phyloP scores from a whole-genome alignment of 495 filamentous ascomycete genomes.

The Cetradonia linearis region DNA sequence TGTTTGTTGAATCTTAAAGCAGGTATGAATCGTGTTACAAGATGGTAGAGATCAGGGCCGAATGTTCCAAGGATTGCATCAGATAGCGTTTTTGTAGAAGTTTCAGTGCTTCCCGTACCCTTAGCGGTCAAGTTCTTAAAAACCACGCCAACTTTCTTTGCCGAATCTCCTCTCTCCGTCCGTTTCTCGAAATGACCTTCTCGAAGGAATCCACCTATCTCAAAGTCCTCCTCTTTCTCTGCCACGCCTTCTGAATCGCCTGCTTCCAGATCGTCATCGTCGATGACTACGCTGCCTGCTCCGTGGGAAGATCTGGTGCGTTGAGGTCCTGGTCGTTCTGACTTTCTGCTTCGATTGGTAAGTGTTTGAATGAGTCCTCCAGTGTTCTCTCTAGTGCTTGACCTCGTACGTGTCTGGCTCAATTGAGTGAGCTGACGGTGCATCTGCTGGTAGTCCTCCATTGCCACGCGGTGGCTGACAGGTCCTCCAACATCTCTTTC shows the following conservation, averaged over 20 bases:
- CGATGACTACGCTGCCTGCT: neutral
- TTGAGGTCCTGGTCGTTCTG: constrained; percentile 6
- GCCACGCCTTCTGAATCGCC: constrained; percentile 28
- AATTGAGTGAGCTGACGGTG: constrained; percentile 52
- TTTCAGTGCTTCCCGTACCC: constrained; percentile 55
- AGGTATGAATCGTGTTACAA: constrained; percentile 57
- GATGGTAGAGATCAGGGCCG: constrained; percentile 67
- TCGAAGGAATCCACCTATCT: constrained; percentile 62
- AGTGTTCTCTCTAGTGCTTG: constrained; percentile 25
- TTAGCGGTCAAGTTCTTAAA: constrained; percentile 73
- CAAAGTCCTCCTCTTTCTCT: constrained; percentile 49
- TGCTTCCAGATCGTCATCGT: constrained; percentile 21
- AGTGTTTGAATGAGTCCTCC: constrained; percentile 18
- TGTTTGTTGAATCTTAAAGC: constrained; percentile 44
- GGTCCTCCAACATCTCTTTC: constrained; percentile 57
- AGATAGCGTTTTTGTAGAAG: constrained; percentile 64
- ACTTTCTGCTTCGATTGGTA: constrained; percentile 21
- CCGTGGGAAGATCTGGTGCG: constrained; percentile 4
- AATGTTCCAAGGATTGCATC: constrained; percentile 75
- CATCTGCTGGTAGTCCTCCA: constrained; percentile 63
- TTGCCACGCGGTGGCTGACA: constrained; percentile 51
- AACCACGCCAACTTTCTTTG: constrained; percentile 76
- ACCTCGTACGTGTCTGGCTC: constrained; percentile 43
- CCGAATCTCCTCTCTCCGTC: constrained; percentile 51
- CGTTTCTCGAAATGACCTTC: constrained; percentile 76